Percentiles rank a stretch among this genome's conserved stretches.
Conservation (phyloP, 441 rosid species). For the Adansonia madagascariensis region DNA sequence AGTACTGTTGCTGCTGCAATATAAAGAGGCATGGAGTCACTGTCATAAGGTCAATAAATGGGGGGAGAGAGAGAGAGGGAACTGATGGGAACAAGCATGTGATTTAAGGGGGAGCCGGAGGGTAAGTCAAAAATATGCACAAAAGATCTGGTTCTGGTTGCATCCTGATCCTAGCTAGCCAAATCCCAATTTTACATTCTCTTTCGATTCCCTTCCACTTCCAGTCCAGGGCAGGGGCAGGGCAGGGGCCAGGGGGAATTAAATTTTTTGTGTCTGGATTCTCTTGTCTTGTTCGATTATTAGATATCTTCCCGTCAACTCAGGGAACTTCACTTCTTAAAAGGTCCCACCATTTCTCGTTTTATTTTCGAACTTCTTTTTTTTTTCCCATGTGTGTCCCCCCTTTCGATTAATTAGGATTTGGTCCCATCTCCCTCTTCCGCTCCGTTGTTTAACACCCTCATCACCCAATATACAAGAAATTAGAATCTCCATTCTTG, state of each 20-base stretch:
- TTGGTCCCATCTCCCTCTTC: not conserved
- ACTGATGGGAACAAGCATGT: conserved; percentile 33
- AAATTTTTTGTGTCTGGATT: not conserved
- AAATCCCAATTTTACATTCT: not conserved
- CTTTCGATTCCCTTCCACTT: conserved; percentile 15
- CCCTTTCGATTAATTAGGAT: not conserved
- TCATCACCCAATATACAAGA: too few species aligned
- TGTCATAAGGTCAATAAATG: conserved; percentile 30
- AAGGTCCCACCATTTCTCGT: not conserved
- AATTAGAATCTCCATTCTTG: too few species aligned
- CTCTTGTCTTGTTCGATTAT: not conserved
- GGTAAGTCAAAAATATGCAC: conserved; percentile 25
- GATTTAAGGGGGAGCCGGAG: not conserved
- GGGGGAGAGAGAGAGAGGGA: not conserved
- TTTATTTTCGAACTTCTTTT: not conserved
- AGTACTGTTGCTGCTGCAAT: not conserved
- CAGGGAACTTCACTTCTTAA: conserved; percentile 14
- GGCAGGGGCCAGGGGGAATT: not conserved
- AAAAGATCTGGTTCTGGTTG: conserved; percentile 24
- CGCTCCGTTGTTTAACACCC: too few species aligned
- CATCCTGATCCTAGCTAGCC: too few species aligned
- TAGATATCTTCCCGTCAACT: not conserved
- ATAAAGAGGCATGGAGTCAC: conserved; percentile 14
- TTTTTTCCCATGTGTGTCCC: not conserved
- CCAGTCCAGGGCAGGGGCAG: not conserved